Evolutionary conservation across 2,329 filamentous ascomycete genomes (phyloP).

Genomic region (Colletotrichum sp.): DNA sequence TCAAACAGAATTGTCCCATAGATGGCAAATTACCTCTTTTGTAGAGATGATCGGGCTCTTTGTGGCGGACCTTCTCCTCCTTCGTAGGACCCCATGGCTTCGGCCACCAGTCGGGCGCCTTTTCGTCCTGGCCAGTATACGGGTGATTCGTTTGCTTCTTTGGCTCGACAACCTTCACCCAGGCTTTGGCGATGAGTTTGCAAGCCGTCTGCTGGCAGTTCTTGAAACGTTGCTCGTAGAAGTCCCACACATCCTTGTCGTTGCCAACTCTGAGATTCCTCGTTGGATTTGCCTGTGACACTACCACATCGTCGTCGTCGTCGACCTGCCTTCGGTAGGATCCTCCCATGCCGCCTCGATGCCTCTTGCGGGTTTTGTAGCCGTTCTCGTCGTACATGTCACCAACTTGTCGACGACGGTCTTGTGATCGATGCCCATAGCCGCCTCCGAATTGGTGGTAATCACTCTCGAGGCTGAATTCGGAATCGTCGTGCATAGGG

Average conservation of each 20-base stretch:
- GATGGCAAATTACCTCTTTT: slow-evolving; percentile 60
- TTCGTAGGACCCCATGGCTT: slow-evolving; percentile 55
- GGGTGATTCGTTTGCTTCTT: slow-evolving; percentile 80
- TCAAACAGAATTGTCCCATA: background rate
- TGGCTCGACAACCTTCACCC: slow-evolving; percentile 77
- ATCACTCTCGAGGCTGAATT: slow-evolving; percentile 21
- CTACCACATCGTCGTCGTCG: slow-evolving; percentile 49
- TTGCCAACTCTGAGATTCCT: slow-evolving; percentile 59
- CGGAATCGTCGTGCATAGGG: slow-evolving; percentile 37
- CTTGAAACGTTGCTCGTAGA: slow-evolving; percentile 67
- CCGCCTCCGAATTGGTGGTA: slow-evolving; percentile 22
- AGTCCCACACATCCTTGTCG: slow-evolving; percentile 57
- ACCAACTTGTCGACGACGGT: slow-evolving; percentile 28
- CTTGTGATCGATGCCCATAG: slow-evolving; percentile 28
- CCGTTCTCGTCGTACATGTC: slow-evolving; percentile 29
- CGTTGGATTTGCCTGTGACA: slow-evolving; percentile 41
- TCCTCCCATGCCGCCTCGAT: slow-evolving; percentile 25
- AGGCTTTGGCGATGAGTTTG: slow-evolving; percentile 76
- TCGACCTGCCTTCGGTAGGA: slow-evolving; percentile 39
- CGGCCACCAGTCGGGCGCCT: slow-evolving; percentile 73
- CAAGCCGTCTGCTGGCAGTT: slow-evolving; percentile 74
- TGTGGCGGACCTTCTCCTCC: slow-evolving; percentile 66
- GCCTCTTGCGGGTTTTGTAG: slow-evolving; percentile 42
- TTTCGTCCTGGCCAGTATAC: slow-evolving; percentile 69
- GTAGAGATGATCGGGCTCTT: slow-evolving; percentile 75